phyloP scores from a whole-genome alignment of 495 filamentous ascomycete genomes.

The Aspergillus ostianus region DNA sequence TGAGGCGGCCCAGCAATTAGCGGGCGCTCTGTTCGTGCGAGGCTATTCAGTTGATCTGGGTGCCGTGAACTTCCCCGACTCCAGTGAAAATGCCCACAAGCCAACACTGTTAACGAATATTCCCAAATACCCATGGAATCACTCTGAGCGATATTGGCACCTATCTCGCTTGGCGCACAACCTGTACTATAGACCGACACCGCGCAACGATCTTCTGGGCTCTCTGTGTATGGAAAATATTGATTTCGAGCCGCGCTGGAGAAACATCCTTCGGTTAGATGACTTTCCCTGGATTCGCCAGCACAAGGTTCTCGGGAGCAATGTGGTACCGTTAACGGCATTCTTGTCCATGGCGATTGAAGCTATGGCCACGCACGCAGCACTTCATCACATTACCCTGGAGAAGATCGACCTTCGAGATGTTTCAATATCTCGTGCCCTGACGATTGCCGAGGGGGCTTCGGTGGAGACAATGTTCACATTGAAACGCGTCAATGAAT shows the following conservation, averaged over 20 bases:
- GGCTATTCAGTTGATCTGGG: constrained; percentile 25
- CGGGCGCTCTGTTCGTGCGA: constrained; percentile 22
- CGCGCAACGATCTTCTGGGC: constrained; percentile 32
- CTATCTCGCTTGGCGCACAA: constrained; percentile 25
- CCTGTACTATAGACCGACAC: constrained; percentile 22
- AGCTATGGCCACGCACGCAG: constrained; percentile 45
- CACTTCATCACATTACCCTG: constrained; percentile 19
- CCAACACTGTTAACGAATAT: constrained; percentile 28
- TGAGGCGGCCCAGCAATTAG: constrained; percentile 24
- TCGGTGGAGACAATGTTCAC: constrained; percentile 33
- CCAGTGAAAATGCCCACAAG: neutral
- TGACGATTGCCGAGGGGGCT: constrained; percentile 35
- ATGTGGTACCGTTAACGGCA: constrained; percentile 51
- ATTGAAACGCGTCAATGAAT: constrained; percentile 23
- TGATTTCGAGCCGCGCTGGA: constrained; percentile 32
- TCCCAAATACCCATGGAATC: constrained; percentile 38
- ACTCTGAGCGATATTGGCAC: constrained; percentile 33
- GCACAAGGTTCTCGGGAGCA: constrained; percentile 45
- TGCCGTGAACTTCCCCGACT: constrained; percentile 25
- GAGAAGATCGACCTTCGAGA: constrained; percentile 31
- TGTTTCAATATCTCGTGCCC: constrained; percentile 39
- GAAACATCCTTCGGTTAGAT: constrained; percentile 28
- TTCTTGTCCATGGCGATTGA: constrained; percentile 53
- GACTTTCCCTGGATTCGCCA: constrained; percentile 38
- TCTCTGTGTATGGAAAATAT: constrained; percentile 23